Evolutionary conservation across 2,329 filamentous ascomycete genomes (phyloP).

Genomic region (Penicillium freii): DNA sequence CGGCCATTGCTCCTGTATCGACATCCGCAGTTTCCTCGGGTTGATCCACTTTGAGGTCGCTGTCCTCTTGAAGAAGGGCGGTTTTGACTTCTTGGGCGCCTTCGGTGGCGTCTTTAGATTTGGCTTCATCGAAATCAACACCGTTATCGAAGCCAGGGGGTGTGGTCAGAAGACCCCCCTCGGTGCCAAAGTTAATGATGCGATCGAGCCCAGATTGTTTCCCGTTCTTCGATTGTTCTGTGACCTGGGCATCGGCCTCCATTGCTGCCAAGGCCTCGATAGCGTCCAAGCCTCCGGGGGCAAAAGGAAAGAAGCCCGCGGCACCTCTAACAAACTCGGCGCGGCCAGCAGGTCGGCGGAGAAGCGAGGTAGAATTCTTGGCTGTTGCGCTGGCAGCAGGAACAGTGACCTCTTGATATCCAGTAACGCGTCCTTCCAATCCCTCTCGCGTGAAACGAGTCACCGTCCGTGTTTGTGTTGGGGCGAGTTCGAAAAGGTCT

Average conservation of each 20-base stretch:
- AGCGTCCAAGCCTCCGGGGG: constrained; percentile 82
- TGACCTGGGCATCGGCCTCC: constrained; percentile 68
- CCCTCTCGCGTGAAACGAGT: constrained; percentile 90
- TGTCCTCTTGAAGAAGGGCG: constrained; percentile 51
- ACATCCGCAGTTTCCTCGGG: constrained; percentile 47
- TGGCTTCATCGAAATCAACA: constrained; percentile 65
- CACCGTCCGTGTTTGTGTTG: constrained; percentile 91
- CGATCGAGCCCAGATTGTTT: constrained; percentile 64
- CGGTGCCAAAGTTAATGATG: constrained; percentile 76
- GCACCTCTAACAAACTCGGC: constrained; percentile 91
- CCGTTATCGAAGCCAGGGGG: constrained; percentile 81
- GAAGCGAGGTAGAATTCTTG: constrained; percentile 89
- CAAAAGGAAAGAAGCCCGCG: constrained; percentile 91
- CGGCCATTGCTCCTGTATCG: constrained; percentile 32
- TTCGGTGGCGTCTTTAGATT: constrained; percentile 54
- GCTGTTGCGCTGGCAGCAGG: constrained; percentile 85
- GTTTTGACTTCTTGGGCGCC: constrained; percentile 70
- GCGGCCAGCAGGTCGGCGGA: constrained; percentile 78
- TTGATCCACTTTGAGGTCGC: constrained; percentile 48
- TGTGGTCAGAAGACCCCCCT: constrained; percentile 74
- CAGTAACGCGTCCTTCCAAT: constrained; percentile 85
- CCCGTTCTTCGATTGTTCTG: constrained; percentile 43
- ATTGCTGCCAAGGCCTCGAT: constrained; percentile 81
- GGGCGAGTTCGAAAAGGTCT: constrained; percentile 81
- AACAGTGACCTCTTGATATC: constrained; percentile 91